Evolutionary conservation across 2,329 filamentous ascomycete species (phyloP).

Genomic region (Penicillium griseofulvum): DNA sequence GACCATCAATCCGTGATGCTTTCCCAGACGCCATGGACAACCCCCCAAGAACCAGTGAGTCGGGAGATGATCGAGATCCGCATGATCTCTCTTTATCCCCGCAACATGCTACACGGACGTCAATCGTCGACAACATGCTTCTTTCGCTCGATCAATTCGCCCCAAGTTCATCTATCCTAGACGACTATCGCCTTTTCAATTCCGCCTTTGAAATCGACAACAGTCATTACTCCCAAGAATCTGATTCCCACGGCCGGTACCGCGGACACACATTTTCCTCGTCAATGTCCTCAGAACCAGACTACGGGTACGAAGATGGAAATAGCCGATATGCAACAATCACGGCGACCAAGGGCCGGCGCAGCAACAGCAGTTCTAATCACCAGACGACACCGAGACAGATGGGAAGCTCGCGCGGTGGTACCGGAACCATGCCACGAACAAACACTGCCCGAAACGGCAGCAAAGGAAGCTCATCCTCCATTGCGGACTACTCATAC

Average conservation of each 20-base stretch:
- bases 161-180: constrained; percentile 33
- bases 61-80: constrained; percentile 42
- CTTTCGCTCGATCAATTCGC: constrained; percentile 81
- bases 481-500: constrained; percentile 71
- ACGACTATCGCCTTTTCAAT: constrained; percentile 40
- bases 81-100: constrained; percentile 83
- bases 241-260: constrained; percentile 41
- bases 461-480: constrained; percentile 72
- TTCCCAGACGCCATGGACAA: constrained; percentile 41
- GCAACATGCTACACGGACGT: constrained; percentile 76
- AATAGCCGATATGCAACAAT: constrained; percentile 44
- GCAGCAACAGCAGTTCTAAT: constrained; percentile 79
- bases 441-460: constrained; percentile 52
- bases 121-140: constrained; percentile 93
- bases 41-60: constrained; percentile 34
- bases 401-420: constrained; percentile 60
- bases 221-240: constrained; percentile 31
- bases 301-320: constrained; percentile 41
- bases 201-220: constrained; percentile 43
- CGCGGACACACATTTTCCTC: constrained; percentile 61
- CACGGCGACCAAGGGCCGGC: constrained; percentile 51
- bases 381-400: constrained; percentile 60
- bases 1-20: constrained; percentile 41
- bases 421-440: constrained; percentile 23
- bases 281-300: constrained; percentile 58